These are phyloP conservation scores for Xylaria grammica DNA, from an alignment of 495 filamentous ascomycete genomes.

Conservation along the genomic window DNA sequence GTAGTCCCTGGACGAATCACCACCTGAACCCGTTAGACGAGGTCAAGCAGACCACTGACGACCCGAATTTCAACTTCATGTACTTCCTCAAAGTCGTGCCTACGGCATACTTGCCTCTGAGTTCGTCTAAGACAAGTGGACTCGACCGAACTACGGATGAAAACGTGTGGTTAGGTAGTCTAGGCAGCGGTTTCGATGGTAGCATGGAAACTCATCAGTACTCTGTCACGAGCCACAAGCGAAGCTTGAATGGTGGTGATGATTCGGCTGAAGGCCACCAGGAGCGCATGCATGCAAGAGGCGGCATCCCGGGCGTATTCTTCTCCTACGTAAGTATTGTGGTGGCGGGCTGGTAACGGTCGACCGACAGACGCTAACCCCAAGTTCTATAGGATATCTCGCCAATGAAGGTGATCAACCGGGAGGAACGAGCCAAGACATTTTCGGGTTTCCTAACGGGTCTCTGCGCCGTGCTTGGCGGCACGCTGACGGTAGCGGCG, in stretches of 20 bases:
- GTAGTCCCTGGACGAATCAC: conserved; percentile 80
- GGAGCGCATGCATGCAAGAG: conserved; percentile 84
- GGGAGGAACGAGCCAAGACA: conserved; percentile 83
- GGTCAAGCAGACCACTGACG: conserved; percentile 75
- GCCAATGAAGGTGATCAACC: conserved; percentile 99
- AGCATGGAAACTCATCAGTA: conserved; percentile 98
- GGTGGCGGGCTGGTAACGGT: neutral
- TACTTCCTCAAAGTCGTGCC: conserved; percentile 99
- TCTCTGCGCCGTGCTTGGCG: conserved; percentile 91
- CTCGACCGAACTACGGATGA: conserved; percentile 57
- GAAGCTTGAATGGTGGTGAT: conserved; percentile 79
- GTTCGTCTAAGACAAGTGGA: conserved; percentile 62
- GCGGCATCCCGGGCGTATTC: conserved; percentile 96
- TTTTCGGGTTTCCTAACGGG: conserved; percentile 92
- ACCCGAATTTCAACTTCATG: conserved; percentile 93
- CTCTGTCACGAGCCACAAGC: conserved; percentile 92
- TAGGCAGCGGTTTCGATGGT: conserved; percentile 67
- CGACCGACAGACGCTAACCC: conserved; percentile 1
- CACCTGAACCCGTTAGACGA: conserved; percentile 91
- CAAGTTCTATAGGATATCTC: conserved; percentile 81
- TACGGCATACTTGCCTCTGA: conserved; percentile 90
- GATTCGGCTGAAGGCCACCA: conserved; percentile 85
- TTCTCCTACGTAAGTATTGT: conserved; percentile 81
- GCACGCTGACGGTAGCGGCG: conserved; percentile 93
- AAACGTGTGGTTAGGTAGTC: conserved; percentile 64